phyloP scores from a whole-genome alignment of 2,329 filamentous ascomycete species.

The Tolypocladium cylindrosporum region DNA sequence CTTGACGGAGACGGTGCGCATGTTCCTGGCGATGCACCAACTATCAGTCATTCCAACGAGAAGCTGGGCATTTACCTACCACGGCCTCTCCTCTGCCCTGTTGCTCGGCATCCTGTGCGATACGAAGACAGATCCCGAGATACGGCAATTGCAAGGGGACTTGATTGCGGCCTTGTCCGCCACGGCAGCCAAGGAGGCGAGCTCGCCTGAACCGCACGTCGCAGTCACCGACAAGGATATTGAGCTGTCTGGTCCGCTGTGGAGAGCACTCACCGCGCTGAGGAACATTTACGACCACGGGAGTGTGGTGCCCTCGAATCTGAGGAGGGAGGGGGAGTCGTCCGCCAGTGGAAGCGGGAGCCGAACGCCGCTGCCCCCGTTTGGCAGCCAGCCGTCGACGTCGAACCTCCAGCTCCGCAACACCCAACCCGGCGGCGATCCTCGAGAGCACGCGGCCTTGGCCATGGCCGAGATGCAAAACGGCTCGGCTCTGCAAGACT shows the following conservation, averaged over 20 bases:
- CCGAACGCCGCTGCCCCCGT: constrained; percentile 28
- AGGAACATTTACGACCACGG: constrained; percentile 60
- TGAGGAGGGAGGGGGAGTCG: constrained; percentile 39
- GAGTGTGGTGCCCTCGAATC: constrained; percentile 38
- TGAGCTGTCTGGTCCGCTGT: constrained; percentile 51
- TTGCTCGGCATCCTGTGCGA: constrained; percentile 54
- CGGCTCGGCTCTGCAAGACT: constrained; percentile 37
- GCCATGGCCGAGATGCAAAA: constrained; percentile 59
- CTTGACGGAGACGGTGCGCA: constrained; percentile 54
- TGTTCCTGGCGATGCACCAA: constrained; percentile 62
- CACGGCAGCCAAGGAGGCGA: constrained; percentile 52
- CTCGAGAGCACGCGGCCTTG: constrained; percentile 51
- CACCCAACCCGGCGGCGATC: constrained; percentile 28
- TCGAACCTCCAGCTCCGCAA: constrained; percentile 15
- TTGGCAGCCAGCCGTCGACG: constrained; percentile 12
- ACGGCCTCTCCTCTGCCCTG: constrained; percentile 55
- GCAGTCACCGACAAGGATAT: constrained; percentile 48
- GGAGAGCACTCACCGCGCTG: constrained; percentile 48
- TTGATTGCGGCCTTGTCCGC: constrained; percentile 54
- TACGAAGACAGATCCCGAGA: constrained; percentile 52
- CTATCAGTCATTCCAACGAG: constrained; percentile 56
- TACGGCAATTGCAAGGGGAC: constrained; percentile 53
- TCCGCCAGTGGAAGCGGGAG: constrained; percentile 35
- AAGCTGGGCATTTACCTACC: constrained; percentile 60
- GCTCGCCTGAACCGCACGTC: constrained; percentile 42